Percentiles rank a stretch among this genome's conserved stretches.
Evolutionary conservation across 164 flowering plant genomes (phyloP).

Genomic region (Vitis rupestris): DNA sequence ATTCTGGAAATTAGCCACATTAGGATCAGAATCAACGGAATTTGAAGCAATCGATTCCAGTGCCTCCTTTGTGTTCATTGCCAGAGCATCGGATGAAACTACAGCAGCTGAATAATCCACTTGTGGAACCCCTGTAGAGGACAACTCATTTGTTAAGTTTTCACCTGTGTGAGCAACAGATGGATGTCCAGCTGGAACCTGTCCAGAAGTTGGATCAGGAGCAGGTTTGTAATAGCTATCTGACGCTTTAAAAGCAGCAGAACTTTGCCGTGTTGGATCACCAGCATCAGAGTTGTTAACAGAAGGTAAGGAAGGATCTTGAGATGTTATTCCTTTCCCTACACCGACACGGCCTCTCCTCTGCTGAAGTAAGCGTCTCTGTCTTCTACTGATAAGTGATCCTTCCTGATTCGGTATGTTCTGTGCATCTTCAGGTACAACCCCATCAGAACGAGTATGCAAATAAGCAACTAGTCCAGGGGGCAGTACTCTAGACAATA

Average conservation of each 20-base stretch:
- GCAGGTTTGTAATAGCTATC: constrained; percentile 38
- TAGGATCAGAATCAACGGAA: constrained; percentile 45
- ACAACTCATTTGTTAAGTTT: constrained; percentile 31
- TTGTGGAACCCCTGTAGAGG: constrained; percentile 37
- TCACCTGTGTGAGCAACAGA: constrained; percentile 36
- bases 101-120: constrained; percentile 31
- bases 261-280: constrained; percentile 40
- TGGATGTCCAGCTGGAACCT: constrained; percentile 32
- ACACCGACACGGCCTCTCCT: constrained; percentile 51
- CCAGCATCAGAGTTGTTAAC: constrained; percentile 44
- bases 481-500: constrained; percentile 88
- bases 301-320: constrained; percentile 47
- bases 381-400: constrained; percentile 64
- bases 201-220: constrained; percentile 42
- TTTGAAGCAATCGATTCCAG: constrained; percentile 41
- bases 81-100: constrained; percentile 33
- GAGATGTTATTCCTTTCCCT: constrained; percentile 45
- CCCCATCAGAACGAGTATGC: constrained; percentile 74
- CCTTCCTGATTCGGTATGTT: constrained; percentile 41
- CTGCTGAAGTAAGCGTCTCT: constrained; percentile 82
- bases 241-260: constrained; percentile 31
- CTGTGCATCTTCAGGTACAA: constrained; percentile 46
- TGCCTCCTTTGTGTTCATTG: constrained; percentile 23
- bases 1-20: constrained; percentile 30
- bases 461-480: constrained; percentile 99